Conservation (phyloP, 75 land plant species). For the Selaginella tamariscina region DNA sequence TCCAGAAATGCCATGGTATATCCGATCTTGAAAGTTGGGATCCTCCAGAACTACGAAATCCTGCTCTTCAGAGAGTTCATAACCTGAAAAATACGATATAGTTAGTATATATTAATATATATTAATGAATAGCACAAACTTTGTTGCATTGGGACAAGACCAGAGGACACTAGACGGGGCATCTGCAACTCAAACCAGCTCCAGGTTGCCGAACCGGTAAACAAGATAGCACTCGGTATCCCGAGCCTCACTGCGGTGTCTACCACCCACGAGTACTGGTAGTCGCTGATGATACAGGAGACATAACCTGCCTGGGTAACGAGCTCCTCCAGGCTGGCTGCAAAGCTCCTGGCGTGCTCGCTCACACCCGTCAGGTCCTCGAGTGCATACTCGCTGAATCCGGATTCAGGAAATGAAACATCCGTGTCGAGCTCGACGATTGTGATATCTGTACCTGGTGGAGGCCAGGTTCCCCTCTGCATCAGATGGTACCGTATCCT, state of each 20-base stretch:
- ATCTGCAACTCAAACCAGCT: neutral
- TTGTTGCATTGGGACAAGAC: neutral
- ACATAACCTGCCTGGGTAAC: neutral
- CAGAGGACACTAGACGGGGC: neutral
- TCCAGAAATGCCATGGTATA: neutral
- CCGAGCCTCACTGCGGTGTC: neutral
- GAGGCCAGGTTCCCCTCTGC: neutral
- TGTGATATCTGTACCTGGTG: neutral
- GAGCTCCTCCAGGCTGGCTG: slow-evolving; percentile 1
- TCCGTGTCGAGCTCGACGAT: neutral
- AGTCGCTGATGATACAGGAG: neutral
- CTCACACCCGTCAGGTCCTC: no score
- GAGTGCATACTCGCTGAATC: no score
- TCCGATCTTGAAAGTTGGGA: neutral
- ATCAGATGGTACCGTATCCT: no score
- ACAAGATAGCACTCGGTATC: neutral
- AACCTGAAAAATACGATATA: neutral
- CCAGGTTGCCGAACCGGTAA: neutral
- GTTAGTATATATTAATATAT: no score
- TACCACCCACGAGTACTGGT: neutral
- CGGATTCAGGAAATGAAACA: no score
- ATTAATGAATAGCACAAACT: no score
- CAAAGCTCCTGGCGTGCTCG: neutral
- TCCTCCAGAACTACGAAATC: neutral
- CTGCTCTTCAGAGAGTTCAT: neutral